Evolutionary conservation across 495 filamentous ascomycete species (phyloP).

Genomic region (Collariella sp.): DNA sequence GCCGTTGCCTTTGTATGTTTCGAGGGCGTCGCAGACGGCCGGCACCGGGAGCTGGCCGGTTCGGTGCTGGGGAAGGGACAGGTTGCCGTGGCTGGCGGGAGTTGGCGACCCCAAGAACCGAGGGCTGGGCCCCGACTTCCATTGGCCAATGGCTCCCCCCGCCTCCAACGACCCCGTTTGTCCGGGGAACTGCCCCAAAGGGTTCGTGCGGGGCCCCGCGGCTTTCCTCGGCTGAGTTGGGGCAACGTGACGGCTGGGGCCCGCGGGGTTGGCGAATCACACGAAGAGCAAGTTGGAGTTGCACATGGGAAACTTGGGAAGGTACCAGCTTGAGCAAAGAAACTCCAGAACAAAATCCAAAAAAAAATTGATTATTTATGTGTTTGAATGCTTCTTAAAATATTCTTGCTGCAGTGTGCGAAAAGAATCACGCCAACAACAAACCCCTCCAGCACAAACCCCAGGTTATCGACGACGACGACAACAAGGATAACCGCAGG

Average conservation of each 20-base stretch:
- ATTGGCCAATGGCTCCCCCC: slow-evolving; percentile 25
- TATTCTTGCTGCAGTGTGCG: background rate
- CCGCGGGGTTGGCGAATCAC: background rate
- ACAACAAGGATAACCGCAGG: slow-evolving; percentile 2
- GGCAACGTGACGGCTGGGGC: slow-evolving; percentile 9
- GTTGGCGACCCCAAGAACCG: background rate
- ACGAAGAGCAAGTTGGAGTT: background rate
- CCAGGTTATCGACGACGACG: background rate
- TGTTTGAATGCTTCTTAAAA: background rate
- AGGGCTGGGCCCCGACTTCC: background rate
- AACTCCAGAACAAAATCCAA: background rate
- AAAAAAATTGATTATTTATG: background rate
- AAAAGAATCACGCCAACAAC: background rate
- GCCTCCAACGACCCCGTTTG: slow-evolving; percentile 13
- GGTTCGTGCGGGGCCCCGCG: slow-evolving; percentile 21
- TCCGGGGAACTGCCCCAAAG: slow-evolving; percentile 13
- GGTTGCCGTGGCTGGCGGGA: background rate
- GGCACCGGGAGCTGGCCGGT: background rate
- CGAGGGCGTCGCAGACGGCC: background rate
- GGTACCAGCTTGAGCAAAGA: background rate
- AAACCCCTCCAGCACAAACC: background rate
- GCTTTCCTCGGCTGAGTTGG: slow-evolving; percentile 31
- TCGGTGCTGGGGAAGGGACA: background rate
- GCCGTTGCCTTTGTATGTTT: too few species aligned
- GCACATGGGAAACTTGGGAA: background rate